These are phyloP conservation scores for Spiraea crenata DNA, from an alignment of 331 rosid genomes.

Conservation along the genomic window DNA sequence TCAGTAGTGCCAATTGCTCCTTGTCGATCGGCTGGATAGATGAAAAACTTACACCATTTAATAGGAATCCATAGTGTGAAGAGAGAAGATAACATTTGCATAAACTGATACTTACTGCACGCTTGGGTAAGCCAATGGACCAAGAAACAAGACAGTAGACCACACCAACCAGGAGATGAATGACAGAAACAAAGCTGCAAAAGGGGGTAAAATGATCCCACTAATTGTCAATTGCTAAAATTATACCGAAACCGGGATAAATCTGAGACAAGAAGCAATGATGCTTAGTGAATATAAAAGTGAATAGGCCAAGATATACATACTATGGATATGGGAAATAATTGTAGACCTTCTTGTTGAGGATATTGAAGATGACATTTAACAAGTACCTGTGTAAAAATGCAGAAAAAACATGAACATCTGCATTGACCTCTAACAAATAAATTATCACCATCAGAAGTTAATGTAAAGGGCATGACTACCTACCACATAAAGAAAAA, in stretches of 20 bases:
- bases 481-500: slow-evolving; percentile 90
- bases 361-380: slow-evolving; percentile 89
- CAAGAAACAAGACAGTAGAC: slow-evolving; percentile 77
- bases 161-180: slow-evolving; percentile 88
- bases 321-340: slow-evolving; percentile 97
- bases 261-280: slow-evolving; percentile 12
- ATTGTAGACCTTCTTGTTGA: slow-evolving; percentile 94
- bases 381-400: slow-evolving; percentile 72
- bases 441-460: background rate
- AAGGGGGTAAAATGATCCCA: slow-evolving; percentile 7
- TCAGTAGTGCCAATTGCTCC: slow-evolving; percentile 62
- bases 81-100: background rate
- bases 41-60: slow-evolving; percentile 4
- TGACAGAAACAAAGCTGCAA: slow-evolving; percentile 91
- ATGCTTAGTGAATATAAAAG: background rate
- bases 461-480: background rate
- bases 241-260: slow-evolving; percentile 1
- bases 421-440: background rate
- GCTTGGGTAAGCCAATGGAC: slow-evolving; percentile 89
- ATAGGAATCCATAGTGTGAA: slow-evolving; percentile 7
- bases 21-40: slow-evolving; percentile 51
- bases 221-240: slow-evolving; percentile 11
- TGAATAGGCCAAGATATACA: slow-evolving; percentile 23
- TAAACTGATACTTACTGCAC: slow-evolving; percentile 62
- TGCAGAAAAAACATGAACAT: slow-evolving; percentile 8